phyloP scores from a whole-genome alignment of 2,329 filamentous ascomycete species.

The Sarocladium kiliense region DNA sequence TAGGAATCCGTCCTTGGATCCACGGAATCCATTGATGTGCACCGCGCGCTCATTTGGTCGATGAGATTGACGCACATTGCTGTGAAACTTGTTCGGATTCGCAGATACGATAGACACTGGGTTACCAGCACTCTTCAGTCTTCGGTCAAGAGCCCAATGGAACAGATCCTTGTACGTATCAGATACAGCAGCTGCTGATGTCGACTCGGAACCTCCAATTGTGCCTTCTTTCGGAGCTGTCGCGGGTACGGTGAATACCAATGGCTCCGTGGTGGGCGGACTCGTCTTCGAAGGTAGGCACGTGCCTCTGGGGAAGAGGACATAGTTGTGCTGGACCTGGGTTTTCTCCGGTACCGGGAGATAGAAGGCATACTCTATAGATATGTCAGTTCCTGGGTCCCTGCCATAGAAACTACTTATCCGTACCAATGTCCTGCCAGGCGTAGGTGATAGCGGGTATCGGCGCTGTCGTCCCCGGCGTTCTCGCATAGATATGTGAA shows the following conservation, averaged over 20 bases:
- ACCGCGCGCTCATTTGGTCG: slow-evolving; percentile 58
- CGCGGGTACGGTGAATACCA: slow-evolving; percentile 60
- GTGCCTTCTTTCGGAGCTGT: slow-evolving; percentile 56
- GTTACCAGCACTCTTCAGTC: slow-evolving; percentile 45
- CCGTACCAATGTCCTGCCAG: slow-evolving; percentile 57
- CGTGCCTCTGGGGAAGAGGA: slow-evolving; percentile 54
- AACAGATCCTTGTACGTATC: slow-evolving; percentile 56
- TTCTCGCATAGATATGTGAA: slow-evolving; percentile 52
- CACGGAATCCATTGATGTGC: slow-evolving; percentile 61
- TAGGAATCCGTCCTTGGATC: slow-evolving; percentile 63
- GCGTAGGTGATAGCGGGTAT: slow-evolving; percentile 50
- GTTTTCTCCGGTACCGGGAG: slow-evolving; percentile 61
- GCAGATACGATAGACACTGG: slow-evolving; percentile 43
- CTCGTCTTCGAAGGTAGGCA: slow-evolving; percentile 45
- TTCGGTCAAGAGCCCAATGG: slow-evolving; percentile 53
- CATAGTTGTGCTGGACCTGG: slow-evolving; percentile 61
- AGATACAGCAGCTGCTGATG: slow-evolving; percentile 46
- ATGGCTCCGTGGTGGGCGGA: slow-evolving; percentile 44
- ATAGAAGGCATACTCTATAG: slow-evolving; percentile 55
- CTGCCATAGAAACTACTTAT: background rate
- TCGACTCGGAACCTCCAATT: slow-evolving; percentile 45
- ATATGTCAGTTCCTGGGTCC: slow-evolving; percentile 4
- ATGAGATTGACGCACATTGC: slow-evolving; percentile 50
- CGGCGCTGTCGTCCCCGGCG: slow-evolving; percentile 44
- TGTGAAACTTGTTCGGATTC: slow-evolving; percentile 53